Evolutionary conservation across 805 yeast species (phyloP).

Genomic region (Sugiyamaella marilandica): DNA sequence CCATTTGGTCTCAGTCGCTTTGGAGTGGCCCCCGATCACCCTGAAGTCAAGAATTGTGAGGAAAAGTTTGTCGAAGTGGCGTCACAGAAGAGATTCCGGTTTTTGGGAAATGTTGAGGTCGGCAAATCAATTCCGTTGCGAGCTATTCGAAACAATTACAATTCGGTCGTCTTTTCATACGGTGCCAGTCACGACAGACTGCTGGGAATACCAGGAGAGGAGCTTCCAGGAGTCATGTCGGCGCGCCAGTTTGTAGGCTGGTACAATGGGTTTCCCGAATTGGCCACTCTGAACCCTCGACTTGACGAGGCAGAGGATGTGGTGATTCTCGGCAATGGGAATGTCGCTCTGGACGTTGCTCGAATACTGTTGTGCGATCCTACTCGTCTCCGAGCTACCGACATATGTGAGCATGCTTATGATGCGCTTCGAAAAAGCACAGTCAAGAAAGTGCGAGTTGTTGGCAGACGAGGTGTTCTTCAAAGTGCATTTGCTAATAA

Average conservation of each 20-base stretch:
- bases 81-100: constrained; percentile 39
- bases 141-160: constrained; percentile 51
- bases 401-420: constrained; percentile 62
- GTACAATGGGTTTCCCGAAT: constrained; percentile 88
- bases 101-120: constrained; percentile 66
- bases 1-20: constrained; percentile 89
- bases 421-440: constrained; percentile 45
- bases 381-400: constrained; percentile 61
- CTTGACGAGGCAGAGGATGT: constrained; percentile 59
- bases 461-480: constrained; percentile 80
- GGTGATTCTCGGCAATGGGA: constrained; percentile 91
- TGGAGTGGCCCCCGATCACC: constrained; percentile 99
- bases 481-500: constrained; percentile 86
- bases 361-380: constrained; percentile 63
- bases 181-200: constrained; percentile 62
- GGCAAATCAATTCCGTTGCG: constrained; percentile 57
- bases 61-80: constrained; percentile 61
- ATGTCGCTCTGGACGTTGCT: constrained; percentile 90
- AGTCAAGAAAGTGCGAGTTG: constrained; percentile 63
- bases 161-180: constrained; percentile 74
- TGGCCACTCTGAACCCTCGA: constrained; percentile 47
- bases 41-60: constrained; percentile 76
- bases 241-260: constrained; percentile 90
- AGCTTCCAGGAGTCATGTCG: constrained; percentile 58
- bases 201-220: constrained; percentile 55